Percentiles rank a stretch among this genome's conserved stretches.
Evolutionary conservation across 1,139 yeast species (phyloP).

Genomic region (Saccharomyces hybrid): DNA sequence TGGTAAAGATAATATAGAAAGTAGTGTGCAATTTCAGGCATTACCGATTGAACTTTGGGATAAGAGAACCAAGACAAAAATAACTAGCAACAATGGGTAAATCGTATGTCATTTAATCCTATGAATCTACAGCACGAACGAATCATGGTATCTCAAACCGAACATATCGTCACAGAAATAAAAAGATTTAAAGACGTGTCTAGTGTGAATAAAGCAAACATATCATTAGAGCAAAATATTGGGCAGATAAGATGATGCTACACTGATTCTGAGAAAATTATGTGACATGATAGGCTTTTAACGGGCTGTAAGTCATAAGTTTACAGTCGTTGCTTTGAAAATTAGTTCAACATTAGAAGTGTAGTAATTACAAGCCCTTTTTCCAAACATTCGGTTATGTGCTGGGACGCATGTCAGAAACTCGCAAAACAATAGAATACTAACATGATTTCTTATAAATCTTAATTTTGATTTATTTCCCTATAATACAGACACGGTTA

Average conservation of each 20-base stretch:
- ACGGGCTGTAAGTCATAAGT: neutral
- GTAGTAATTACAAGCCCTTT: neutral
- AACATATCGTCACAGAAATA: neutral
- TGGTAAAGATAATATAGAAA: neutral
- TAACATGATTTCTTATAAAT: neutral
- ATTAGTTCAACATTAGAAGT: too few species aligned
- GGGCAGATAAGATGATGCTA: neutral
- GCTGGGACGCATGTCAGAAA: neutral
- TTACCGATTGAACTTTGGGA: neutral
- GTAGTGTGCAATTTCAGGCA: neutral
- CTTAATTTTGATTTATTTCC: slow-evolving; percentile 5
- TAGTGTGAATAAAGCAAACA: neutral
- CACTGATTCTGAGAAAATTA: too few species aligned
- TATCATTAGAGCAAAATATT: neutral
- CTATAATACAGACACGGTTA: slow-evolving; percentile 74
- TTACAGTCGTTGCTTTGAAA: neutral
- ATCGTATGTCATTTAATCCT: slow-evolving; percentile 28
- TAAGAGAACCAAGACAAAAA: slow-evolving; percentile 19
- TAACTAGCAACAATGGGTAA: slow-evolving; percentile 35
- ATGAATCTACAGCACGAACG: neutral
- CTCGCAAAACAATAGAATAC: neutral
- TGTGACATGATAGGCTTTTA: neutral
- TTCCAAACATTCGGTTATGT: neutral
- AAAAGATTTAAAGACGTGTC: neutral
- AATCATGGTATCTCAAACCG: neutral